Evolutionary conservation across 106 monocot genomes (phyloP), one percentile per base, ranked within the genome.

Genomic region (Dendrobium chrysotoxum): DNA sequence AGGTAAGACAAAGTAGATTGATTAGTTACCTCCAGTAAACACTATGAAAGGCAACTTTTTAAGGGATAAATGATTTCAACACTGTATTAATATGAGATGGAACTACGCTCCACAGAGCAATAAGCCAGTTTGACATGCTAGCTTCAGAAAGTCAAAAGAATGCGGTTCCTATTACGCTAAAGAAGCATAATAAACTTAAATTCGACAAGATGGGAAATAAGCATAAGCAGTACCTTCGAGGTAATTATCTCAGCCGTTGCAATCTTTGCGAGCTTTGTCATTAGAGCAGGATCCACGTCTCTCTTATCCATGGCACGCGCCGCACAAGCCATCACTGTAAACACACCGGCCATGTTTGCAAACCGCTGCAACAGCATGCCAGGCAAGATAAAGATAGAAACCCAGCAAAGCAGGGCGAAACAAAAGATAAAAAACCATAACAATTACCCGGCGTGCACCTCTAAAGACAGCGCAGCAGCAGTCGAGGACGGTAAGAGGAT

Each of bases 201-300:
- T 50, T 50, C 50, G 13, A 15, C 16, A 50, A 13, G 1, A 50
- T 50, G 50, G 11, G 13, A 50, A 50, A 50, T 3, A 13, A 50
- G 13, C 50, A 50, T 50, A 50, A 50, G 15, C 50, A 58, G 72
- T 44, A 93, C 94, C 92, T 95, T 95, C 16, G 98, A 93, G 28
- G 89, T 95, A 76, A 99, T 89, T 50, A 99, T 86, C 83, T 99
- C 98, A 5, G 92, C 45, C 7, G 92, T 99, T 8, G 95, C 95
- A 21, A 90, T 91, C 83, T 93, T 95, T 3, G 87, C 89, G 16
- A 99, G 88, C 79, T 82, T 91, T 42, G 78, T 72, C 89, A 99
- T 85, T 75, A 88, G 82, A 2, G 79, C 40, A 6, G 83, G 84
- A 45, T 95, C 91, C 16, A 85, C 91, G 82, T 99, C 91, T 17